Conservation (phyloP, 768 basidiomycete species). For the Calocera viscosa region DNA sequence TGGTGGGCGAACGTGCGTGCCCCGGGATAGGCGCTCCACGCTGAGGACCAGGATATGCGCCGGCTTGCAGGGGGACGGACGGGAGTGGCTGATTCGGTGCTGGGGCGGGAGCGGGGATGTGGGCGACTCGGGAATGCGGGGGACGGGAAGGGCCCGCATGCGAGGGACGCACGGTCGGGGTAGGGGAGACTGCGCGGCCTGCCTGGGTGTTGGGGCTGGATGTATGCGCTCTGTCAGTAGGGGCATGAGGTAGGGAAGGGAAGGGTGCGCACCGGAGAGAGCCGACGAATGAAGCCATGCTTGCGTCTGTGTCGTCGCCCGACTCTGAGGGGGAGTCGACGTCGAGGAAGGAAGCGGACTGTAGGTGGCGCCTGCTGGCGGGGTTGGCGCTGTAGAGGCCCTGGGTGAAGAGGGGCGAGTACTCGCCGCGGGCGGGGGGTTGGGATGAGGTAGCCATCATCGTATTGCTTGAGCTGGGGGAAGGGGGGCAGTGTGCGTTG, state of each 20-base stretch:
- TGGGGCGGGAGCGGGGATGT: neutral
- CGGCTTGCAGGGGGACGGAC: neutral
- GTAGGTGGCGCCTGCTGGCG: neutral
- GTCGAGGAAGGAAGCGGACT: slow-evolving; percentile 6
- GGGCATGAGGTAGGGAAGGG: neutral
- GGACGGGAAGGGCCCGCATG: neutral
- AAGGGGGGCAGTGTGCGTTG: neutral
- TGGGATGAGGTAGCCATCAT: neutral
- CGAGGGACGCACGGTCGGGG: neutral
- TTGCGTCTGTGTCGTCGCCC: slow-evolving; percentile 2
- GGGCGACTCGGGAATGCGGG: neutral
- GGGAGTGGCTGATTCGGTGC: neutral
- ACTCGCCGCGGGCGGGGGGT: neutral
- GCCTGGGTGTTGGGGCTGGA: neutral
- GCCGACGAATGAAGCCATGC: neutral
- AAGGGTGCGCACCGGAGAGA: neutral
- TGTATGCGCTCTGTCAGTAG: neutral
- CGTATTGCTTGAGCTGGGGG: neutral
- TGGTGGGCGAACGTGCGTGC: neutral
- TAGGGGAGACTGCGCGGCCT: neutral
- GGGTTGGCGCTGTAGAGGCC: slow-evolving; percentile 11
- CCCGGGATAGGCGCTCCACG: slow-evolving; percentile 2
- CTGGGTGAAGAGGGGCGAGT: slow-evolving; percentile 15
- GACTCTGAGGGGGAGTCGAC: neutral
- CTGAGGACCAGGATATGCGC: neutral